phyloP scores from a whole-genome alignment of 352 stramenopile species.

The Globisporangium orthogonon region DNA sequence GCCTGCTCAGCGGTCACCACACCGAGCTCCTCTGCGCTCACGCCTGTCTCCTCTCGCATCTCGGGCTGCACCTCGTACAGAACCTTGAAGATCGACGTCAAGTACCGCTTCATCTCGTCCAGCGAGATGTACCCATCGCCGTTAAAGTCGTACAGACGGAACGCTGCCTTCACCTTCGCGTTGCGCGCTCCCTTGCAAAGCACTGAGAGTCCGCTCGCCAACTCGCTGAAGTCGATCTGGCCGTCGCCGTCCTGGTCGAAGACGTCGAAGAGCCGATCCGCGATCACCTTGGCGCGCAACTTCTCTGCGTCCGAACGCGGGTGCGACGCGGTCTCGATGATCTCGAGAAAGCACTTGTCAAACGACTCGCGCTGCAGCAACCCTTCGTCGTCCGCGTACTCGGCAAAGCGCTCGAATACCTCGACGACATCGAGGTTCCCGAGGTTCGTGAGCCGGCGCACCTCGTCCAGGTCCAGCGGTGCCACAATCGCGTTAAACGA shows the following conservation, averaged over 20 bases:
- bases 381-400: constrained; percentile 51
- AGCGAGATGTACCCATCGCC: constrained; percentile 78
- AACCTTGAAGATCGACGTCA: constrained; percentile 85
- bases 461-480: constrained; percentile 70
- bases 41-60: constrained; percentile 57
- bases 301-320: constrained; percentile 59
- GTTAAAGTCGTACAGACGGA: constrained; percentile 85
- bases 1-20: constrained; percentile 79
- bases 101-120: constrained; percentile 84
- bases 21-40: constrained; percentile 68
- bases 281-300: constrained; percentile 56
- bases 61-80: constrained; percentile 79
- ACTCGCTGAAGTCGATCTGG: constrained; percentile 82
- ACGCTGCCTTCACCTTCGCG: constrained; percentile 80
- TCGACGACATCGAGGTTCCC: constrained; percentile 79
- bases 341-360: constrained; percentile 66
- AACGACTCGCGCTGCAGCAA: constrained; percentile 63
- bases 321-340: constrained; percentile 58
- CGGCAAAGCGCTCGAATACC: constrained; percentile 82
- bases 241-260: constrained; percentile 79
- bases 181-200: constrained; percentile 76
- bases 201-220: constrained; percentile 78
- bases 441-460: constrained; percentile 79
- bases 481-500: constrained; percentile 71
- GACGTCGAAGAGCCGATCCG: constrained; percentile 70